A percentile compares a stretch with the other conserved stretches of the same genome.
These are phyloP conservation scores for Solanum pennellii DNA, from an alignment of 257 asterid species.

Conservation along the genomic window DNA sequence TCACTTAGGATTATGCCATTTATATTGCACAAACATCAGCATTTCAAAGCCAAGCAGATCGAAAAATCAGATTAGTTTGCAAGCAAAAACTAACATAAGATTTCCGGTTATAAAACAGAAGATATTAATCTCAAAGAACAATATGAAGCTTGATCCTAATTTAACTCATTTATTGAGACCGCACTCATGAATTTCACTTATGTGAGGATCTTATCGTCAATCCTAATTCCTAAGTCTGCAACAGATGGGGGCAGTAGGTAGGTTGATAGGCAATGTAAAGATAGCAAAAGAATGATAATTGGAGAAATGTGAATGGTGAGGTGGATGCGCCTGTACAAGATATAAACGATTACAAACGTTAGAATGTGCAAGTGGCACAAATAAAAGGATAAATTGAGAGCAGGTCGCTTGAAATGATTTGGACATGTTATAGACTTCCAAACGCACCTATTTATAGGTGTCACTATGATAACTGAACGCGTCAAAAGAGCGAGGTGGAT, in stretches of 20 bases:
- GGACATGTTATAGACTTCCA: background rate
- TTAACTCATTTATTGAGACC: background rate
- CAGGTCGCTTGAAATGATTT: background rate
- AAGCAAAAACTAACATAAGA: background rate
- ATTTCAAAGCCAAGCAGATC: background rate
- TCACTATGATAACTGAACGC: background rate
- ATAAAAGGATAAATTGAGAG: background rate
- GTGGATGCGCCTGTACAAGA: background rate
- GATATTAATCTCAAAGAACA: background rate
- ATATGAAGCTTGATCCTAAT: background rate
- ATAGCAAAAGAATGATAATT: background rate
- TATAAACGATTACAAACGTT: background rate
- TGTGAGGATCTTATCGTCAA: background rate
- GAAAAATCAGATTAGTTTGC: background rate
- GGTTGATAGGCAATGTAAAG: background rate
- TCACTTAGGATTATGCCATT: background rate
- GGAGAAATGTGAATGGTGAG: background rate
- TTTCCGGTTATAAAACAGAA: background rate
- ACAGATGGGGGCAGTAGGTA: background rate
- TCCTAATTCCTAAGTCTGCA: background rate
- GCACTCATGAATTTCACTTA: background rate
- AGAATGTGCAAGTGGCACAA: background rate
- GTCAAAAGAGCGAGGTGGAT: background rate
- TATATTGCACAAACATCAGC: background rate
- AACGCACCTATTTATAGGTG: background rate